phyloP scores from a whole-genome alignment of 306 rosid species.

The Hippophae rhamnoides region DNA sequence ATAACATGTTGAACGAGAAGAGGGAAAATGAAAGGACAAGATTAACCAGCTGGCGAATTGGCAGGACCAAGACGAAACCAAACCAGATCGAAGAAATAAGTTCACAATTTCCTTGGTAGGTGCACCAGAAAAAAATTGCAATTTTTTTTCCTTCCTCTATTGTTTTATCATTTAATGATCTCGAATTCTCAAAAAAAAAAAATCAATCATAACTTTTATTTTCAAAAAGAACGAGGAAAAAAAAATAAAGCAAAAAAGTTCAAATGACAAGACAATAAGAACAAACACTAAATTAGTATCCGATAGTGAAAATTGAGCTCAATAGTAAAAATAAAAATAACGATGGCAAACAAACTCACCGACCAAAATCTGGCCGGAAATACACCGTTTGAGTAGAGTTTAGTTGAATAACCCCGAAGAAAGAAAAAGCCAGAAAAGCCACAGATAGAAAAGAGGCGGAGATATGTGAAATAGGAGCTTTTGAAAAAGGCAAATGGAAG shows the following conservation, averaged over 20 bases:
- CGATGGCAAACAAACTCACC: slow-evolving; percentile 30
- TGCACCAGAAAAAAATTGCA: too few relatives aligned
- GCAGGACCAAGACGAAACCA: not conserved
- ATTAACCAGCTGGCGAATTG: not conserved
- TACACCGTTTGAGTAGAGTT: not conserved
- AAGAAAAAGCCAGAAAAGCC: not conserved
- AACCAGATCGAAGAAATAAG: not conserved
- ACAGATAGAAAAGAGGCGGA: not conserved
- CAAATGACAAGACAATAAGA: not conserved
- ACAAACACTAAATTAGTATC: not conserved
- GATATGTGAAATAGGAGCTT: not conserved
- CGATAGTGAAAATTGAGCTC: not conserved
- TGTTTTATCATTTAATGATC: too few relatives aligned
- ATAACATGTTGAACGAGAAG: too few relatives aligned
- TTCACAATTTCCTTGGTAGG: not conserved
- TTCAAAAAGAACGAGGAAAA: slow-evolving; percentile 3
- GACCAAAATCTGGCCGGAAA: slow-evolving; percentile 18
- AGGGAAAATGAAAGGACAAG: not conserved
- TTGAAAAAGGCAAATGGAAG: slow-evolving; percentile 1
- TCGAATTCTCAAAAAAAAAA: slow-evolving; percentile 7
- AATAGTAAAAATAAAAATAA: not conserved
- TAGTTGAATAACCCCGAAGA: not conserved
- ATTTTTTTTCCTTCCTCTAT: not conserved
- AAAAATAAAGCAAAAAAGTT: not conserved
- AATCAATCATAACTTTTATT: too few relatives aligned